phyloP scores from a whole-genome alignment of 2,329 filamentous ascomycete genomes.

The Aspergillus terreus region DNA sequence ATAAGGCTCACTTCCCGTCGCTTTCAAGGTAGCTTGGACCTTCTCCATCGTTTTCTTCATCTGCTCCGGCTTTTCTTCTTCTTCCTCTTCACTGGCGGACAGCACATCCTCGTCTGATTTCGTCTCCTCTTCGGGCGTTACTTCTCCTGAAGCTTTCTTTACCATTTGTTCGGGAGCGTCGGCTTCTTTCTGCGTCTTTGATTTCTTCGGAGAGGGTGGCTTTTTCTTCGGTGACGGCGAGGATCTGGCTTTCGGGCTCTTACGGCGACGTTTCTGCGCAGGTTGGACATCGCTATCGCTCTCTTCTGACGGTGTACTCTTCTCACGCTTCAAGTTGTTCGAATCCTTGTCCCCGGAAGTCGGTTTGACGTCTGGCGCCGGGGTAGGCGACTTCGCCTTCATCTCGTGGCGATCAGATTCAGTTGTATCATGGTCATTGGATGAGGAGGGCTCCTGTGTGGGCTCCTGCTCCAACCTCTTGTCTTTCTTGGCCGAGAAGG shows the following conservation, averaged over 20 bases:
- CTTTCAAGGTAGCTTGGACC: constrained; percentile 71
- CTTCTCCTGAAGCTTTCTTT: constrained; percentile 46
- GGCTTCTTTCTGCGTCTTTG: constrained; percentile 9
- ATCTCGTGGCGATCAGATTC: constrained; percentile 15
- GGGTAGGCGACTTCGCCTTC: constrained; percentile 1
- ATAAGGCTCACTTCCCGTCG: constrained; percentile 72
- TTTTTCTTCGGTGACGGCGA: constrained; percentile 25
- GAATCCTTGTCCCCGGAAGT: constrained; percentile 3
- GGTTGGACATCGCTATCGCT: constrained; percentile 55
- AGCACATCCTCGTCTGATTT: constrained; percentile 32
- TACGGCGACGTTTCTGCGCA: constrained; percentile 52
- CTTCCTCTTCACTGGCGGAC: constrained; percentile 52
- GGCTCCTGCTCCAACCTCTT: constrained; percentile 27
- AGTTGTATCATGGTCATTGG: constrained; percentile 10
- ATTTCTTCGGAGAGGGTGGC: constrained; percentile 19
- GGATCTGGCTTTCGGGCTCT: constrained; percentile 32
- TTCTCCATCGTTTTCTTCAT: constrained; percentile 74
- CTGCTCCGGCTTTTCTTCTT: constrained; percentile 65
- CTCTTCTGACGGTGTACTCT: constrained; percentile 34
- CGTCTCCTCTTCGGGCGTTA: constrained; percentile 30
- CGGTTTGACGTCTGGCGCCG: neutral
- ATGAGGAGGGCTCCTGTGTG: constrained; percentile 14
- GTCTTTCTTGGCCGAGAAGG: constrained; percentile 62
- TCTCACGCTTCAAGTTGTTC: constrained; percentile 18
- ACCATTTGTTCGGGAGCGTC: constrained; percentile 19